Evolutionary conservation across 129 eudicot species (phyloP), one percentile per base, ranked within the genome.

Genomic region (Flaveria trinervia): DNA sequence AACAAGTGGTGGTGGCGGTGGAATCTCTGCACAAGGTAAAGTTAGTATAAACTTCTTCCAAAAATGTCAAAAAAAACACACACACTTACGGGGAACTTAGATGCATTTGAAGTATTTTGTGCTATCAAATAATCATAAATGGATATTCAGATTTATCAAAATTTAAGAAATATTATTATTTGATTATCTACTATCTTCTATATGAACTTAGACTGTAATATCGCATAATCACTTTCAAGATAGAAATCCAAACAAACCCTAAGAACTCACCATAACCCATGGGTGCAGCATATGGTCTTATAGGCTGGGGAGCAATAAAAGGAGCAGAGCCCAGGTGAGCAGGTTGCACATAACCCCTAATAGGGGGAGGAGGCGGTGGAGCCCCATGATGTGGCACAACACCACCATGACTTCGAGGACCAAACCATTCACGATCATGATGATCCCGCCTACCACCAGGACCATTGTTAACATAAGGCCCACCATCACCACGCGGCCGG

Each of bases 401-500:
- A 76, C 72, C 83, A 73, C 69, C 74, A 16, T 80, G 77, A 73
- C 79, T 77, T 46, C 86, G 84, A 25, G 89, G 74, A 67, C 78
- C 85, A 18, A 55, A 70, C 89, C 89, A 75, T 2, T 85, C 80
- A 16, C 83, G 83, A 66, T 73, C 79, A 65, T 85, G 87, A 46
- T 80, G 85, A 70, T 80, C 92, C 30, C 86, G 84, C 83, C 92
- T 83, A 2, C 90, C 89, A 18, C 92, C 91, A 72, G 81, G 81
- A 36, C 89, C 88, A 78, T 86, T 79, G 71, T 78, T 90, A 62
- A 81, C 74, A 75, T 82, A 79, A 0, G 70, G 50, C 9, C 66
- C 72, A 20, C 87, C 92, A 74, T 88, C 89, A 7, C 93, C 96
- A 51, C 91, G 93, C 2, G 89, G 91, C 14, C 91, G 93, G 4